phyloP scores from a whole-genome alignment of 352 stramenopile genomes.

The Phytopythium ostracodes region DNA sequence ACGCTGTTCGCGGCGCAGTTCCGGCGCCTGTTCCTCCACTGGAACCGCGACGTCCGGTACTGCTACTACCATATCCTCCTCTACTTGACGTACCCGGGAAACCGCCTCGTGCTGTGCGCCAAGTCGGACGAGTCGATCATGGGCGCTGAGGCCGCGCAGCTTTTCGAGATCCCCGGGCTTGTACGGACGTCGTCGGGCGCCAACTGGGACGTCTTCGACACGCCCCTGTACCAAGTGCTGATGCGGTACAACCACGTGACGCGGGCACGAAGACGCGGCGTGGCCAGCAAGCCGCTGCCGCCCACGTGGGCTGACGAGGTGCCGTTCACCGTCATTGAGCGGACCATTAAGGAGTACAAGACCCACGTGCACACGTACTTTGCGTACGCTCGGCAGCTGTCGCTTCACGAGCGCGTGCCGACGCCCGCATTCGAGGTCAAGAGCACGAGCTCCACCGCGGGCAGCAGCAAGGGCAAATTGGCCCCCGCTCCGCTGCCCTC shows the following conservation, averaged over 20 bases:
- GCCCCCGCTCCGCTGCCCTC: not conserved
- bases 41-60: conserved; percentile 81
- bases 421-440: conserved; percentile 55
- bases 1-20: conserved; percentile 48
- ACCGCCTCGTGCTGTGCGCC: conserved; percentile 67
- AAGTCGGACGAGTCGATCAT: conserved; percentile 73
- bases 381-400: conserved; percentile 43
- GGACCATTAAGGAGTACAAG: conserved; percentile 64
- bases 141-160: conserved; percentile 43
- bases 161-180: conserved; percentile 74
- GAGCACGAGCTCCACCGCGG: conserved; percentile 1
- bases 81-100: conserved; percentile 76
- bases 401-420: conserved; percentile 61
- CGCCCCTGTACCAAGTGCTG: conserved; percentile 51
- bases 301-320: conserved; percentile 42
- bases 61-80: conserved; percentile 80
- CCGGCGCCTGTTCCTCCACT: conserved; percentile 71
- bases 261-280: conserved; percentile 20
- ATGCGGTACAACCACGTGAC: conserved; percentile 38
- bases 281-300: conserved; percentile 10
- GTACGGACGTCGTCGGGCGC: conserved; percentile 27
- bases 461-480: conserved; percentile 3
- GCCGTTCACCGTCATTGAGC: conserved; percentile 35
- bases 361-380: conserved; percentile 71
- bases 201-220: conserved; percentile 64